Conservation (phyloP, 148 eudicot species). For the Bassia scoparia region DNA sequence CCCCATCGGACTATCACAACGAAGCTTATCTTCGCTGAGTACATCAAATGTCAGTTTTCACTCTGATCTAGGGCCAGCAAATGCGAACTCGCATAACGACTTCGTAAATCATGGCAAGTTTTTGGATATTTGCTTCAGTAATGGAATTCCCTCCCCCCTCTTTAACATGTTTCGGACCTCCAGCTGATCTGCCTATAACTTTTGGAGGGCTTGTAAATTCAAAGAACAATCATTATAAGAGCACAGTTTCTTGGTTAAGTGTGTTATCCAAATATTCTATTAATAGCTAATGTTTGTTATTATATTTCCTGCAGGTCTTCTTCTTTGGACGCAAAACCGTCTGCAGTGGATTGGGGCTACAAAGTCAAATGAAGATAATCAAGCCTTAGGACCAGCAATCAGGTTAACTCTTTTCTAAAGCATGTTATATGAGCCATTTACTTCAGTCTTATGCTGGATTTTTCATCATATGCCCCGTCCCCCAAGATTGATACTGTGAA, state of each 20-base stretch:
- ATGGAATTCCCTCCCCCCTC: background rate
- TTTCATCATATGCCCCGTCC: background rate
- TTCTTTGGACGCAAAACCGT: constrained; percentile 68
- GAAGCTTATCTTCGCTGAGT: constrained; percentile 71
- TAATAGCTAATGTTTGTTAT: background rate
- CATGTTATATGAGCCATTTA: constrained; percentile 1
- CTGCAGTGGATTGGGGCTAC: constrained; percentile 59
- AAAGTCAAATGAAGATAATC: constrained; percentile 29
- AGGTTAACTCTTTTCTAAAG: constrained; percentile 34
- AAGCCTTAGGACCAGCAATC: constrained; percentile 42
- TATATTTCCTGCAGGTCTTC: constrained; percentile 43
- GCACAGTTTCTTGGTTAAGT: background rate
- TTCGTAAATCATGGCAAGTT: constrained; percentile 73
- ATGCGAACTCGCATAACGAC: constrained; percentile 39
- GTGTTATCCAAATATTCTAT: background rate
- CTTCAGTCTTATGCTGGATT: background rate
- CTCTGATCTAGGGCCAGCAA: constrained; percentile 32
- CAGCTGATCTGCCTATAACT: background rate
- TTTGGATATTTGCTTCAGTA: background rate
- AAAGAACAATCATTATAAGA: background rate
- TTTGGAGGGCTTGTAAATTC: background rate
- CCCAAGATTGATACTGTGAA: no score
- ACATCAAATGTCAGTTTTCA: constrained; percentile 53
- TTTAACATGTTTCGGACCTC: background rate
- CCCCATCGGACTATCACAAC: constrained; percentile 51